A percentile compares a stretch with the other conserved stretches of the same genome.
Conservation (phyloP, 2,329 filamentous ascomycete species). For the Cladosporium velox region DNA sequence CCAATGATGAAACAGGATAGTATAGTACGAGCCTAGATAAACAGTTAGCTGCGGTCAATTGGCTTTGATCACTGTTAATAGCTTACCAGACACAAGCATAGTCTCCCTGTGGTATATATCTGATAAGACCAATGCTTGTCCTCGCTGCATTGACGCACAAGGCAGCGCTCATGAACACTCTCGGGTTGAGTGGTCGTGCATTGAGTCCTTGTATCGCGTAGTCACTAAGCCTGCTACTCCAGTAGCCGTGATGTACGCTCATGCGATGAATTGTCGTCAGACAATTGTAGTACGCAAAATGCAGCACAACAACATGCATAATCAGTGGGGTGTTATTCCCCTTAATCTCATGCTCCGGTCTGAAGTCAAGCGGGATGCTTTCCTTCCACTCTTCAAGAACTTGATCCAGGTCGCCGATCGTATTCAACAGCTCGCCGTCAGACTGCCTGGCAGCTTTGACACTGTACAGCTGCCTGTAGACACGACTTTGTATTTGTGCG, state of each 20-base stretch:
- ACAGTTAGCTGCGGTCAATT: not conserved
- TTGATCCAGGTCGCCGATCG: constrained; percentile 88
- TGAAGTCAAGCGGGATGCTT: constrained; percentile 88
- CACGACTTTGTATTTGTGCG: constrained; percentile 85
- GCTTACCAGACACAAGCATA: constrained; percentile 90
- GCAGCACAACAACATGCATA: constrained; percentile 87
- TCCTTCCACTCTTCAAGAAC: constrained; percentile 93
- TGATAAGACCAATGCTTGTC: constrained; percentile 89
- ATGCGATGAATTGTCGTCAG: constrained; percentile 97
- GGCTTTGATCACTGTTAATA: not conserved
- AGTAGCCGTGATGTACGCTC: constrained; percentile 97
- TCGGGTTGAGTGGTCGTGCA: constrained; percentile 83
- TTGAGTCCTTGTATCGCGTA: constrained; percentile 95
- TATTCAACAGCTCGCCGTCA: constrained; percentile 89
- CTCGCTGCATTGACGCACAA: constrained; percentile 90
- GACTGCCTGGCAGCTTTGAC: constrained; percentile 89
- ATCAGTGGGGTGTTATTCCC: constrained; percentile 91
- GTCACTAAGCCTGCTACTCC: constrained; percentile 92
- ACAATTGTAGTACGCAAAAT: constrained; percentile 98
- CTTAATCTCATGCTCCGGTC: constrained; percentile 96
- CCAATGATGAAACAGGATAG: constrained; percentile 91
- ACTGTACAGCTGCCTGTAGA: constrained; percentile 91
- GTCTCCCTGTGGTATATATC: constrained; percentile 94
- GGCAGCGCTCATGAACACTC: constrained; percentile 90
- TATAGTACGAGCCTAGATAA: constrained; percentile 77